Conservation (phyloP, 2,329 filamentous ascomycete genomes). For the Cytospora schulzeri region DNA sequence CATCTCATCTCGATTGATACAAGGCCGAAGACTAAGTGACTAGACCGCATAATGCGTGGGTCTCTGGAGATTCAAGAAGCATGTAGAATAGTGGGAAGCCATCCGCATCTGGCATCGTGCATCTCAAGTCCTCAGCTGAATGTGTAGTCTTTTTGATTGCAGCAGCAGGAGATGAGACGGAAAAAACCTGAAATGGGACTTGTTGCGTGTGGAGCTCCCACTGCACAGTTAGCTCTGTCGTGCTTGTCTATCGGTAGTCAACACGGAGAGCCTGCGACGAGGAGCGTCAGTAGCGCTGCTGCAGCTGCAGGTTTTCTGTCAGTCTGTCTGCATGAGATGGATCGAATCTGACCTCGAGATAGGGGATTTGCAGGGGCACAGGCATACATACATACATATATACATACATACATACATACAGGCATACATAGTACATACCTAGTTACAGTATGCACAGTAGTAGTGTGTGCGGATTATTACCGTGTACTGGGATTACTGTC, state of each 20-base stretch:
- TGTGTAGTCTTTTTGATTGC: conserved; percentile 27
- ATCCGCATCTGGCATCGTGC: conserved; percentile 25
- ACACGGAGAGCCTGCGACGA: not conserved
- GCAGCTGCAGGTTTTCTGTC: conserved; percentile 15
- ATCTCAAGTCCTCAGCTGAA: conserved; percentile 27
- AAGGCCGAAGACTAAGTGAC: conserved; percentile 12
- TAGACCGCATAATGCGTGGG: conserved; percentile 5
- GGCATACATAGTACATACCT: too few species aligned
- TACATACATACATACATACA: not conserved
- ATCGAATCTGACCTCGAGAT: conserved; percentile 19
- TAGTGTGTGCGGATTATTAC: not conserved
- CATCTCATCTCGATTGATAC: conserved; percentile 11
- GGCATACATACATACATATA: not conserved
- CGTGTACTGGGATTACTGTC: not conserved
- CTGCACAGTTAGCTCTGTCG: not conserved
- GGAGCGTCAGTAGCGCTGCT: conserved; percentile 19
- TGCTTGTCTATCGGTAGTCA: not conserved
- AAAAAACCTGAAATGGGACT: conserved; percentile 18
- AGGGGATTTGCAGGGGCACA: not conserved
- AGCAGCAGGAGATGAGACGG: conserved; percentile 18
- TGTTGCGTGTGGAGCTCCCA: conserved; percentile 12
- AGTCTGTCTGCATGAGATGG: conserved; percentile 13
- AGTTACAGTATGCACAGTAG: not conserved
- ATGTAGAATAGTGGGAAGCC: conserved; percentile 7
- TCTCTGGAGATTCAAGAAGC: conserved; percentile 3